These are phyloP conservation scores for Suillus discolor DNA, from an alignment of 768 basidiomycete species.

Conservation along the genomic window DNA sequence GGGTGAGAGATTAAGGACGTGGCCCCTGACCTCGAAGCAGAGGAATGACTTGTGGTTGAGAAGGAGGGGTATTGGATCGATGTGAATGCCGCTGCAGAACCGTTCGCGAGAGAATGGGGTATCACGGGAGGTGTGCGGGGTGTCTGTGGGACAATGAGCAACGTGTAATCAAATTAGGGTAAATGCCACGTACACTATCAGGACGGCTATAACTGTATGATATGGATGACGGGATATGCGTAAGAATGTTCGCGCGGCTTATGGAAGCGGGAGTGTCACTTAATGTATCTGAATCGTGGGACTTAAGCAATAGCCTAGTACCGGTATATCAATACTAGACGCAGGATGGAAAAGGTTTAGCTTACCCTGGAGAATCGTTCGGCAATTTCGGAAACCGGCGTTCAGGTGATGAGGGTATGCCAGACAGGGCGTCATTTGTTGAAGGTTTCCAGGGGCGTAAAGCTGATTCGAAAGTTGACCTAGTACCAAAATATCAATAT, in stretches of 20 bases:
- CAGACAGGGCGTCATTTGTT: conserved; percentile 21
- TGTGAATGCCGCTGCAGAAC: conserved; percentile 31
- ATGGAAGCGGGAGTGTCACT: conserved; percentile 20
- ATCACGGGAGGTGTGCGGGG: conserved; percentile 37
- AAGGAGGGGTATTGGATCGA: conserved; percentile 60
- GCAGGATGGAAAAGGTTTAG: conserved; percentile 2
- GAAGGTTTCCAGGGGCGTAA: conserved; percentile 17
- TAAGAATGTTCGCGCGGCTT: conserved; percentile 43
- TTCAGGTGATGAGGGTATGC: conserved; percentile 14
- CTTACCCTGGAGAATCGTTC: conserved; percentile 23
- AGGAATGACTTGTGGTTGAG: conserved; percentile 39
- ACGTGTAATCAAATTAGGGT: conserved; percentile 2
- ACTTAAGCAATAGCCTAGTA: conserved; percentile 20
- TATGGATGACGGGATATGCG: conserved; percentile 44
- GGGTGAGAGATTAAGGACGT: conserved; percentile 44
- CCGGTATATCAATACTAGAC: conserved; percentile 4
- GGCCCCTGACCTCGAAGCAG: conserved; percentile 29
- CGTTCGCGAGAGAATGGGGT: conserved; percentile 41
- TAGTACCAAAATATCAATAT: conserved; percentile 4
- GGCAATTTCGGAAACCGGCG: conserved; percentile 18
- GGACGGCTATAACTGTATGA: conserved; percentile 49
- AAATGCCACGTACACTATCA: conserved; percentile 46
- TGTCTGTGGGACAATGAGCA: conserved; percentile 28
- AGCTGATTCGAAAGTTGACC: conserved; percentile 16
- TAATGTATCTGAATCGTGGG: conserved; percentile 15